Conservation (phyloP, 2,329 filamentous ascomycete genomes). For the Neodidymelliopsis sp. region DNA sequence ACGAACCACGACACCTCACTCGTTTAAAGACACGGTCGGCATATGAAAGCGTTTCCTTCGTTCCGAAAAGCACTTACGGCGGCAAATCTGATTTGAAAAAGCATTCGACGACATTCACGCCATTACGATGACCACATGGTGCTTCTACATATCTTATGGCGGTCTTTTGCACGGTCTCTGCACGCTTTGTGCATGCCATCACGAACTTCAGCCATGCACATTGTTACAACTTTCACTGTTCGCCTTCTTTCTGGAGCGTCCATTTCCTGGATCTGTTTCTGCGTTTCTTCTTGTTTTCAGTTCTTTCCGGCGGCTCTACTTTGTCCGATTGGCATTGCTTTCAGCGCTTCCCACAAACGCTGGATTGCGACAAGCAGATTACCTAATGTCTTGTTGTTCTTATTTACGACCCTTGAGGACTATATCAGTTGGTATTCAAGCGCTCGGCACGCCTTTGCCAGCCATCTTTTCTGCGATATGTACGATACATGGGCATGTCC, state of each 20-base stretch:
- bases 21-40: conserved; percentile 54
- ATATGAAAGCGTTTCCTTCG: conserved; percentile 50
- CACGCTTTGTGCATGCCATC: conserved; percentile 33
- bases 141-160: conserved; percentile 32
- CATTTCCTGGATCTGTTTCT: conserved; percentile 18
- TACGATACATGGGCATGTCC: conserved; percentile 43
- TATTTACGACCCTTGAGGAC: conserved; percentile 43
- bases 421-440: conserved; percentile 22
- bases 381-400: conserved; percentile 49
- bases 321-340: conserved; percentile 31
- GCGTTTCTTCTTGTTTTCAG: conserved; percentile 18
- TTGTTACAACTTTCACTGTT: conserved; percentile 25
- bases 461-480: conserved; percentile 32
- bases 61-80: conserved; percentile 49
- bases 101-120: conserved; percentile 50
- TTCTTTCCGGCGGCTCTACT: conserved; percentile 28
- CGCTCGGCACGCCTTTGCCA: conserved; percentile 11
- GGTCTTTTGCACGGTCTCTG: conserved; percentile 45
- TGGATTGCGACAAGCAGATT: conserved; percentile 43
- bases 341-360: conserved; percentile 39
- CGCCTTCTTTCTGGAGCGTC: conserved; percentile 17
- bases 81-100: conserved; percentile 50
- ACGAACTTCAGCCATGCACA: conserved; percentile 32
- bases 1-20: conserved; percentile 51
- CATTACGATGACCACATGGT: conserved; percentile 49